Evolutionary conservation across 139 green algal species (phyloP).

Genomic region (Haematococcus sp.): DNA sequence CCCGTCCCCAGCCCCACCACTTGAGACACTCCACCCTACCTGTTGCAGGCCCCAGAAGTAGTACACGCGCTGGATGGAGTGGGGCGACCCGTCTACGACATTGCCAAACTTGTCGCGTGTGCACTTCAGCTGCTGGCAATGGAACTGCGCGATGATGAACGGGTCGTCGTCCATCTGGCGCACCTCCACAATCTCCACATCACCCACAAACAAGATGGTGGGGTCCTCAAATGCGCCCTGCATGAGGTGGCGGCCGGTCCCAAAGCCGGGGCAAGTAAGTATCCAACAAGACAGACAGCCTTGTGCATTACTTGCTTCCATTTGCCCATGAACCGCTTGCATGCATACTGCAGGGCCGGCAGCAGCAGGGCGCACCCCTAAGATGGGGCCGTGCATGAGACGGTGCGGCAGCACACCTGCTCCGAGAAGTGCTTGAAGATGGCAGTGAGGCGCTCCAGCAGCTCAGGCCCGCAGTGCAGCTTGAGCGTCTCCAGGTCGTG

Average conservation of each 20-base stretch:
- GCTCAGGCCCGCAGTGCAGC: conserved; percentile 74
- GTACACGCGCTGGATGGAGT: conserved; percentile 72
- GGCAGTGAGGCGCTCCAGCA: conserved; percentile 79
- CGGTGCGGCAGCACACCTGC: conserved; percentile 45
- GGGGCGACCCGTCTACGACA: conserved; percentile 80
- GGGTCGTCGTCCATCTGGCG: conserved; percentile 74
- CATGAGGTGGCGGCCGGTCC: no score
- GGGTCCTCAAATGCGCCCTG: conserved; percentile 73
- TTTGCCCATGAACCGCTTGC: no score
- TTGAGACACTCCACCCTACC: background rate
- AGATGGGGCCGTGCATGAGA: no score
- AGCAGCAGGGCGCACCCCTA: no score
- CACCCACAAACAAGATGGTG: conserved; percentile 88
- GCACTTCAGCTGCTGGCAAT: conserved; percentile 87
- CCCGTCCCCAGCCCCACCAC: no score
- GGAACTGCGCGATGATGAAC: conserved; percentile 80
- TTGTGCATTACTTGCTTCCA: no score
- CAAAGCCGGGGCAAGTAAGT: no score
- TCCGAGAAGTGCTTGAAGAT: conserved; percentile 68
- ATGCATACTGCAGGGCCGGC: no score
- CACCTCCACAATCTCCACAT: conserved; percentile 83
- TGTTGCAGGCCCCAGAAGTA: conserved; percentile 82
- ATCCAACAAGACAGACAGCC: no score
- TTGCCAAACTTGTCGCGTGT: conserved; percentile 89
- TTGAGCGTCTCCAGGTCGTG: conserved; percentile 57